Evolutionary conservation across 192 early-diverging fungal genomes (phyloP).

Genomic region (Allomyces macrogynus): DNA sequence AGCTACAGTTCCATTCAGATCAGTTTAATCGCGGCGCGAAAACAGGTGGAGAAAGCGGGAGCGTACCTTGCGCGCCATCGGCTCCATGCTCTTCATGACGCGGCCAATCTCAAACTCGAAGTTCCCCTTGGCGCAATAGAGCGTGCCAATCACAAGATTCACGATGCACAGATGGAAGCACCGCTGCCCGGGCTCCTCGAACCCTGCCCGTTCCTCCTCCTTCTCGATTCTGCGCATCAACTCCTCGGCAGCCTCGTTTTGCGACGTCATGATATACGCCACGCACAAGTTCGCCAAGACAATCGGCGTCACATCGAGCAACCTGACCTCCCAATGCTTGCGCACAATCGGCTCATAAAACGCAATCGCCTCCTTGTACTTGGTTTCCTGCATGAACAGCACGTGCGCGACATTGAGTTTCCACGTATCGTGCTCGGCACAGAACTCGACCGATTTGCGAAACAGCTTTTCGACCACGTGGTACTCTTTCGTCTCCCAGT

Average conservation of each 20-base stretch:
- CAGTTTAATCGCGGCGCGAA: no score
- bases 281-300: conserved; percentile 44
- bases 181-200: conserved; percentile 28
- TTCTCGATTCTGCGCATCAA: conserved; percentile 45
- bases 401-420: conserved; percentile 47
- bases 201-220: conserved; percentile 37
- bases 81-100: conserved; percentile 43
- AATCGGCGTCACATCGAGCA: conserved; percentile 36
- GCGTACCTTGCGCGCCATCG: conserved; percentile 33
- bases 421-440: conserved; percentile 45
- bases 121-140: conserved; percentile 45
- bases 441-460: conserved; percentile 39
- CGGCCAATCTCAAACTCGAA: conserved; percentile 44
- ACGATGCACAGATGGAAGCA: conserved; percentile 44
- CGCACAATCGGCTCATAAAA: conserved; percentile 45
- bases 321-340: conserved; percentile 41
- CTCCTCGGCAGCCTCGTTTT: conserved; percentile 46
- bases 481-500: conserved; percentile 45
- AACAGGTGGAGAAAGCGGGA: not conserved
- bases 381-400: conserved; percentile 43
- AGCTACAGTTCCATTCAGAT: conserved; percentile 12
- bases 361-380: conserved; percentile 45
- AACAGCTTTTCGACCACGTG: conserved; percentile 40
- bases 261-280: conserved; percentile 41
- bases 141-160: conserved; percentile 42